phyloP scores from a whole-genome alignment of 1,284 basidiomycete species.

The Athelia psychrophila region DNA sequence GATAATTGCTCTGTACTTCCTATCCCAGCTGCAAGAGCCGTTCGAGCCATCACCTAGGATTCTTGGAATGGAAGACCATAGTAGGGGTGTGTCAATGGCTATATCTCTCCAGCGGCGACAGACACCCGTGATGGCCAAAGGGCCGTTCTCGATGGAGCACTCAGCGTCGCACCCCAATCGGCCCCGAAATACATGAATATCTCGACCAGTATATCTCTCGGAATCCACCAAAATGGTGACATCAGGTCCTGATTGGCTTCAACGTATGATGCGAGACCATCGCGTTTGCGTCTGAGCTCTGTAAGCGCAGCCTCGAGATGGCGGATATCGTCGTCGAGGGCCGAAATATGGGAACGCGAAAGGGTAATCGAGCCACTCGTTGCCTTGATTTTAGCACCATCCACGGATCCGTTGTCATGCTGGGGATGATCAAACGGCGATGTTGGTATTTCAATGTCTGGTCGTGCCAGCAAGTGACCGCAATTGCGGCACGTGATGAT shows the following conservation, averaged over 20 bases:
- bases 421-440: background rate
- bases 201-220: background rate
- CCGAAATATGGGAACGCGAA: background rate
- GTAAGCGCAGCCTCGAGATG: background rate
- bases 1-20: no score
- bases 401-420: background rate
- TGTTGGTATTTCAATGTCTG: background rate
- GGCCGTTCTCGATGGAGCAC: background rate
- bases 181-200: background rate
- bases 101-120: background rate
- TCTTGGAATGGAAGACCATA: background rate
- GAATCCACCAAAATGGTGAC: background rate
- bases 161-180: background rate
- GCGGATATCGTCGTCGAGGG: background rate
- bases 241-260: background rate
- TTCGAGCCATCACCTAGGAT: no score
- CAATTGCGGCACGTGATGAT: no score
- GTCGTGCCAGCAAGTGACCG: no score
- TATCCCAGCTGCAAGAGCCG: background rate
- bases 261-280: background rate
- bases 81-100: background rate
- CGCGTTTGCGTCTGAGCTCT: background rate
- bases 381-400: background rate
- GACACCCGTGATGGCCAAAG: background rate
- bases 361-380: background rate